Conservation (phyloP, 352 stramenopile species). For the Globisporangium echinulatum region DNA sequence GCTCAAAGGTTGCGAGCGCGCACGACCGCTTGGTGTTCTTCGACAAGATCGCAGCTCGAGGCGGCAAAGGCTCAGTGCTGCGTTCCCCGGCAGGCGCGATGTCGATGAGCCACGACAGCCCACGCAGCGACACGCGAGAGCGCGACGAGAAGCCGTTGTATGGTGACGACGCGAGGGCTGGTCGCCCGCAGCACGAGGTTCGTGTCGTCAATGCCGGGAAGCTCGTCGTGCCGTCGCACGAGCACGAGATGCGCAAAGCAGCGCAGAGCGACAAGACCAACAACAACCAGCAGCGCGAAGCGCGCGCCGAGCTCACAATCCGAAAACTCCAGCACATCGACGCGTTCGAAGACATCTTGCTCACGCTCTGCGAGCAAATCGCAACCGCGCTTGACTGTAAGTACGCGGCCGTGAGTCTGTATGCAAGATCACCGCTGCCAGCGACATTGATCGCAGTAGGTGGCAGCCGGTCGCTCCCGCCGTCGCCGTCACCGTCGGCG, state of each 20-base stretch:
- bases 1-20: conserved; percentile 9
- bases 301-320: conserved; percentile 18
- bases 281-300: conserved; percentile 24
- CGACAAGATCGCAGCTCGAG: conserved; percentile 5
- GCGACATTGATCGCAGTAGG: neutral
- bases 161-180: neutral
- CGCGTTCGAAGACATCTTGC: conserved; percentile 46
- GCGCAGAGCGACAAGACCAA: neutral
- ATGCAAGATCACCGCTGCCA: conserved; percentile 14
- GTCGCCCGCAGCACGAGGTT: neutral
- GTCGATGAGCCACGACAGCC: neutral
- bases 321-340: conserved; percentile 25
- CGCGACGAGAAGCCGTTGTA: conserved; percentile 4
- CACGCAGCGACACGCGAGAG: neutral
- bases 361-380: conserved; percentile 46
- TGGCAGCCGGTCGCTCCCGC: conserved; percentile 1
- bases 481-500: conserved; percentile 8
- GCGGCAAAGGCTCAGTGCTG: neutral
- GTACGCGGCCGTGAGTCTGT: conserved; percentile 58
- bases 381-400: conserved; percentile 30
- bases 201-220: conserved; percentile 10
- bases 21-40: conserved; percentile 5
- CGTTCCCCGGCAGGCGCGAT: neutral
- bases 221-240: conserved; percentile 2
- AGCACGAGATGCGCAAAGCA: neutral